Conservation (phyloP, 1,284 basidiomycete genomes). For the Tylopilus sp. region DNA sequence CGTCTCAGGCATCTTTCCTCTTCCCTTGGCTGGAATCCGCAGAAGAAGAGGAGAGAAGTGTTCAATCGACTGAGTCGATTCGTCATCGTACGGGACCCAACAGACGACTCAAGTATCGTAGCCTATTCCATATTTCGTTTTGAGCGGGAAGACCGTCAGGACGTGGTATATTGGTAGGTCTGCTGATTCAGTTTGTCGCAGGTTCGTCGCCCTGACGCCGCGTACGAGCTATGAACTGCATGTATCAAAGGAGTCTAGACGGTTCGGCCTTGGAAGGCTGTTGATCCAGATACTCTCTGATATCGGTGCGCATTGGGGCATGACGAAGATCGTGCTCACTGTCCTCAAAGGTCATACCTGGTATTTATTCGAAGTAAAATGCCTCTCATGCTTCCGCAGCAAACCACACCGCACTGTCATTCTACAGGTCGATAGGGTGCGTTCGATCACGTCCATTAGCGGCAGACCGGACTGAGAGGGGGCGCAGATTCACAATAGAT, state of each 20-base stretch:
- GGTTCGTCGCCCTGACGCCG: not conserved
- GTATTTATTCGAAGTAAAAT: not conserved
- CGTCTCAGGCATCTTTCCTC: slow-evolving; percentile 47
- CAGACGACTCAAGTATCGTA: slow-evolving; percentile 25
- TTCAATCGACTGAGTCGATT: slow-evolving; percentile 60
- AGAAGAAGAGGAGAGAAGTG: slow-evolving; percentile 52
- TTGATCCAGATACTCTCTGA: slow-evolving; percentile 47
- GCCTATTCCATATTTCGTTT: slow-evolving; percentile 71
- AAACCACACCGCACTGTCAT: slow-evolving; percentile 50
- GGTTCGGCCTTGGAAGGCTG: slow-evolving; percentile 54
- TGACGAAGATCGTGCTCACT: slow-evolving; percentile 72
- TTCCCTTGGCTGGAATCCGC: slow-evolving; percentile 66
- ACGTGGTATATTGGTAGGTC: slow-evolving; percentile 64
- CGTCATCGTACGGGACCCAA: slow-evolving; percentile 40
- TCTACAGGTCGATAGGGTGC: slow-evolving; percentile 59
- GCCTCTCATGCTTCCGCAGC: slow-evolving; percentile 37
- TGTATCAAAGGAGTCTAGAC: slow-evolving; percentile 41
- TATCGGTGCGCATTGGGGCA: slow-evolving; percentile 50
- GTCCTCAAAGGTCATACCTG: slow-evolving; percentile 56
- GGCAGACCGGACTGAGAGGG: slow-evolving; percentile 4
- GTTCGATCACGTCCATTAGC: slow-evolving; percentile 3
- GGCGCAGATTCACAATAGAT: slow-evolving; percentile 52
- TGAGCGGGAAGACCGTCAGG: slow-evolving; percentile 55
- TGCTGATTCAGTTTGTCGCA: not conserved
- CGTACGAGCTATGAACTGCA: slow-evolving; percentile 70